Conservation (phyloP, 768 basidiomycete genomes). For the Chalciporus chontae region DNA sequence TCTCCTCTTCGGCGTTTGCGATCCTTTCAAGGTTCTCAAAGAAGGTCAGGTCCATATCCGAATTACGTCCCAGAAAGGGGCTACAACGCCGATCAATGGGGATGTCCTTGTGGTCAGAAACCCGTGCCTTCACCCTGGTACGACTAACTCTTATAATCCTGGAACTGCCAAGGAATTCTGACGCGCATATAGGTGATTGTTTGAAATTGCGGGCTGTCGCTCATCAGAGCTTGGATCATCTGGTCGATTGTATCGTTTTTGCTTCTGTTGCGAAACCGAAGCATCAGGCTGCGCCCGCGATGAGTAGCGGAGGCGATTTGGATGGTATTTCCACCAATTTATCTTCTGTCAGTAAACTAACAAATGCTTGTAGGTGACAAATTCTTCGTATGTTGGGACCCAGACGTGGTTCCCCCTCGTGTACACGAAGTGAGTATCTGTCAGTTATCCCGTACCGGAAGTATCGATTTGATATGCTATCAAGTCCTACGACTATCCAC, state of each 20-base stretch:
- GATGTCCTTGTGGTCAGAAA: slow-evolving; percentile 66
- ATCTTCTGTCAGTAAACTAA: background rate
- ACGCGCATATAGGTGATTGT: slow-evolving; percentile 46
- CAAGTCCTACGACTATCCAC: slow-evolving; percentile 66
- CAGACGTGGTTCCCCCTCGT: slow-evolving; percentile 53
- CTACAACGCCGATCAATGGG: slow-evolving; percentile 52
- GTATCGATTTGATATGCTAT: background rate
- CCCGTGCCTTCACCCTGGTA: slow-evolving; percentile 67
- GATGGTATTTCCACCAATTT: slow-evolving; percentile 37
- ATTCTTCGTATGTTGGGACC: slow-evolving; percentile 70
- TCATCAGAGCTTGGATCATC: slow-evolving; percentile 46
- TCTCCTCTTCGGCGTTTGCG: slow-evolving; percentile 63
- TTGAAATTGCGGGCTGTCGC: slow-evolving; percentile 60
- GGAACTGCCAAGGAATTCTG: background rate
- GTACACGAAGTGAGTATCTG: slow-evolving; percentile 45
- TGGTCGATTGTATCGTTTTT: slow-evolving; percentile 68
- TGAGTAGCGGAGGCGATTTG: slow-evolving; percentile 68
- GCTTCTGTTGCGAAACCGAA: slow-evolving; percentile 54
- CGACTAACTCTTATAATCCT: background rate
- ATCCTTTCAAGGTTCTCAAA: slow-evolving; percentile 57
- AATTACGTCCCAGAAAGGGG: slow-evolving; percentile 50
- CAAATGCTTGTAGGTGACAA: slow-evolving; percentile 49
- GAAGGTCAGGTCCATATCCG: slow-evolving; percentile 66
- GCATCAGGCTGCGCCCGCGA: slow-evolving; percentile 59
- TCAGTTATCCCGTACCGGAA: background rate